Base-by-base conservation (phyloP, 805 yeast genomes). In the Metschnikowia borealis region DNA sequence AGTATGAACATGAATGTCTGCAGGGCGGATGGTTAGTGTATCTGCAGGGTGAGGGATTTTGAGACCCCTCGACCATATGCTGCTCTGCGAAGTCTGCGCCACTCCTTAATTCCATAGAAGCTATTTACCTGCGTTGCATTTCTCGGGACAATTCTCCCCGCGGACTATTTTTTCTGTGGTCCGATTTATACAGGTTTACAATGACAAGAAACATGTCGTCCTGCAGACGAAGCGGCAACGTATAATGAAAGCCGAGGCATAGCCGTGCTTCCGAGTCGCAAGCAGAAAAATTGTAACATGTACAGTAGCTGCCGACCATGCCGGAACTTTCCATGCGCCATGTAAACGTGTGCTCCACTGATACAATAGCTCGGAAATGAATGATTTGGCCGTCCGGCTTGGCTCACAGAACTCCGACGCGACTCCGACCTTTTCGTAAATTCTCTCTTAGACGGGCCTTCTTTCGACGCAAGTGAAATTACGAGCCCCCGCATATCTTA, bases 1-100 rank as follows among this genome's bases (percentile, higher is more conserved):
- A 15, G 15, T 17, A 13, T n/a, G 13, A 14, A 10, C 17, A 10
- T 23, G 29, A 26, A 10, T 4, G 11, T 35, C 38, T 35, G 17
- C 39, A 37, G 39, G 44, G 44, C 11, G 44, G 35, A 15, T 40
- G 34, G 6, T 14, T 29, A 15, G 15, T 29, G 32, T n/a, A 32
- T 31, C 37, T 41, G 37, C 44, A 32, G 44, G 44, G 36, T 18
- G 44, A 32, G 36, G 26, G 36, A 41, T 26, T 31, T 41, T 31
- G 42, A 38, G 31, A 38, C 42, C 31, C 42, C 41, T 38, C 32
- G 18, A 20, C 26, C n/a, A 21, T 21, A 10, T 10, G 18, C 11
- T 23, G 41, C 41, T 38, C 17, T 23, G 32, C 41, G 41, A 3
- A 14, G 17, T 14, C 31, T 20, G 32, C 32, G 23, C 10, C 17